Base-by-base conservation (phyloP, 352 stramenopile species). In the Pythium volutum region DNA sequence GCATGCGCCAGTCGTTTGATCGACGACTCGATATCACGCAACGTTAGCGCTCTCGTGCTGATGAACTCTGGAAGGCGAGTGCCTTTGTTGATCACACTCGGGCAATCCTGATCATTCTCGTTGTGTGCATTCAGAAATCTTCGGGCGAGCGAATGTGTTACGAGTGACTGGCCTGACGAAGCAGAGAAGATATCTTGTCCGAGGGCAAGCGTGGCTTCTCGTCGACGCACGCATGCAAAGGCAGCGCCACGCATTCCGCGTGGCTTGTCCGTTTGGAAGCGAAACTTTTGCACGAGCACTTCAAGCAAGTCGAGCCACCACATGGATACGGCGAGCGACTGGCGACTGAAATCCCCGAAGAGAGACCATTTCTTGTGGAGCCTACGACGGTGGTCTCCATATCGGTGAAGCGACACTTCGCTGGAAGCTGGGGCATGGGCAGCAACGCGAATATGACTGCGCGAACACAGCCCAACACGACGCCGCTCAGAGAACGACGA, bases 231-330 rank as follows among this genome's bases (percentile, higher is more conserved):
- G 23, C 47, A 57, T 26, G 36, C 34, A 39, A 82, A 83, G 6
- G 61, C 59, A 38, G 77, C 14, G 2, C 41, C 16, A 34, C 49
- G 39, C 16, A 26, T 20, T 25, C 15, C 27, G 26, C 14, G 34
- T 4, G 29, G 20, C 8, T 47, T 34, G 34, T 62, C 64, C 52
- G 48, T 54, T 26, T 50, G 50, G 50, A 87, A 82, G 7, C 52
- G 47, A 45, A 87, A 83, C 38, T 87, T 79, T 22, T 56, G 33
- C 49, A 66, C 59, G 33, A 87, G 38, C 29, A 64, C 27, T 39
- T 84, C 66, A 4, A 81, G 55, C 11, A 79, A 38, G 15, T 77
- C 55, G 2, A 73, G 55, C 59, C 59, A 73, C 66, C 66, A 68
- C 20, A 59, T 62, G 3, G 66, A 55, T 1, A 62, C 33, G 10